Evolutionary conservation across 441 rosid species (phyloP), one percentile per base, ranked within the genome.

Genomic region (Hura crepitans): DNA sequence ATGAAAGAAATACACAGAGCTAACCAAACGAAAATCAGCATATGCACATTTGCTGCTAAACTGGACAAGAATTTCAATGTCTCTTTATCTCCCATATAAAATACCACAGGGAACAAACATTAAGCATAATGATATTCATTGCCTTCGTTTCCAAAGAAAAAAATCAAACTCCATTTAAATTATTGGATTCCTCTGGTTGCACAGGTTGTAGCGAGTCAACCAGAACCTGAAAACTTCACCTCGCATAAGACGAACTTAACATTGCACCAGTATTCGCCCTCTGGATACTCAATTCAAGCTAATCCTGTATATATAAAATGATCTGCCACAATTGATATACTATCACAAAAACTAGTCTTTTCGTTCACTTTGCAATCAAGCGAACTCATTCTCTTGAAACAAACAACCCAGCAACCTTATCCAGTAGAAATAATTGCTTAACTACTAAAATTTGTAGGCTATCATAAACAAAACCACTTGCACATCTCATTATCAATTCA

Each of bases 351-450:
- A 17, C 37, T 66, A 35, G 20, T 56, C 13, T 18, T 50, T 53
- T 33, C 28, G 46, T 22, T 8, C 42, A 60, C 35, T 51, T 46
- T 45, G 45, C 59, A 54, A 42, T 22, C 63, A 31, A 72, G 47
- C 47, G 20, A 59, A 45, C 46, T 28, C 45, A 49, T n/a, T 51
- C 28, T 14, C 23, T 55, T 4, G 22, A 25, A 56, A 12, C 45
- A 50, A 56, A 12, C 45, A 50, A 60, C 27, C 17, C 56, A 45
- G 33, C 43, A 73, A 67, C 62, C 62, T 66, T 45, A 60, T 66
- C 71, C 47, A 37, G 43, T 53, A 61, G 27, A 43, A 23, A 42
- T 11, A 27, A 15, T 57, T 56, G 31, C 56, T 49, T 20, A 10
- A 47, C 4, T 25, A 39, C 13, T 37, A 45, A 53, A 31, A 20